Evolutionary conservation across 768 basidiomycete genomes (phyloP).

Genomic region (Tremella mesenterica): DNA sequence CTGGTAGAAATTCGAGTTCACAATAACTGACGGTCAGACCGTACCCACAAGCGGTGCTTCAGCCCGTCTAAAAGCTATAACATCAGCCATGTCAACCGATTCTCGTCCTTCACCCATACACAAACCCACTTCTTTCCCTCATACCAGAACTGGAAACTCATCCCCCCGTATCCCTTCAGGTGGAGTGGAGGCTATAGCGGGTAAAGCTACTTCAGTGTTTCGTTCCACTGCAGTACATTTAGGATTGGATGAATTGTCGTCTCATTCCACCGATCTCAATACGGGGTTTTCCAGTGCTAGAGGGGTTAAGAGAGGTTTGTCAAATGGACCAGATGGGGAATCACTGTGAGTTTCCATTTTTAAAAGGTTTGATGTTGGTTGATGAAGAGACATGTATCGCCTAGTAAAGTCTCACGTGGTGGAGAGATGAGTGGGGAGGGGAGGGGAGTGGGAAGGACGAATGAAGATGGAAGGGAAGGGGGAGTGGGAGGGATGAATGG

Average conservation of each 20-base stretch:
- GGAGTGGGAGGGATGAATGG: too few species aligned
- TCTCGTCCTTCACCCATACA: conserved; percentile 15
- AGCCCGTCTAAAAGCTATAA: conserved; percentile 11
- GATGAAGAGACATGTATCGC: too few species aligned
- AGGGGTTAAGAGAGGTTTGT: conserved; percentile 20
- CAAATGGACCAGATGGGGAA: too few species aligned
- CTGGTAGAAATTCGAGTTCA: background rate
- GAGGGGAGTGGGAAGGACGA: too few species aligned
- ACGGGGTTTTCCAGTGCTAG: conserved; percentile 28
- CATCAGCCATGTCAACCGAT: conserved; percentile 5
- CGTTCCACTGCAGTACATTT: conserved; percentile 11
- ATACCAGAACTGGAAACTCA: too few species aligned
- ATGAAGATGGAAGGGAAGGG: too few species aligned
- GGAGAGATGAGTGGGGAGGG: too few species aligned
- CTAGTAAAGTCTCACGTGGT: too few species aligned
- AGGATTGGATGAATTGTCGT: conserved; percentile 15
- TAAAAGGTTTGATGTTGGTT: too few species aligned
- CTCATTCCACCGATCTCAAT: background rate
- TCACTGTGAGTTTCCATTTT: too few species aligned
- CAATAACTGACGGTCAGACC: conserved; percentile 2
- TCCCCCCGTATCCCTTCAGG: conserved; percentile 34
- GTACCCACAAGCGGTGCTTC: conserved; percentile 5
- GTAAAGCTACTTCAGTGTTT: conserved; percentile 11
- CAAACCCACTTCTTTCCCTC: too few species aligned
- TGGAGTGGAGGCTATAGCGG: conserved; percentile 25